Evolutionary conservation across 2,329 filamentous ascomycete species (phyloP), one percentile per base, ranked within the genome.

Genomic region (Diaporthe destruens): DNA sequence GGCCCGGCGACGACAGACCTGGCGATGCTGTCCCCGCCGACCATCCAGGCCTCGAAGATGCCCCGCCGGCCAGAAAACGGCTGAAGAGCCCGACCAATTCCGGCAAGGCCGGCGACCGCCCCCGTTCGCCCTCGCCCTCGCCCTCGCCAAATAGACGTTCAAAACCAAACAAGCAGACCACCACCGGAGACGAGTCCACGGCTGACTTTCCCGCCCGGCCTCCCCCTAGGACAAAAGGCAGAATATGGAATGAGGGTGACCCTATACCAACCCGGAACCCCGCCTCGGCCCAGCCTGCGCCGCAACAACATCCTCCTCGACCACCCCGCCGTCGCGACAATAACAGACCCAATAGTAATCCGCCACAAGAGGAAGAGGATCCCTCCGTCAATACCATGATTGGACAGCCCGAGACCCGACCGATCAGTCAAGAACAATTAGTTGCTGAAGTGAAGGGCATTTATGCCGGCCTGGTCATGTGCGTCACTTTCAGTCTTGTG

Each of bases 401-500:
- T 12, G 77, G 78, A 16, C 88, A 94, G 76, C 90, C 88, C 0
- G 87, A 91, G 66, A 93, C 91, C 0, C 83, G 91, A 0, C 88
- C 90, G 0, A 95, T 96, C 9, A 92, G 91, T 0, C 91, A 94
- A 74, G 92, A 95, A 0, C 93, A 97, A 76, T 85, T 98, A 0
- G 89, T 94, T 0, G 90, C 91, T 0, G 94, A 98, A 77, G 93
- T 97, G 0, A 94, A 94, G 72, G 91, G 91, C 0, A 96, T 96
- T 4, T 97, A 98, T 77, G 91, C 92, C 0, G 94, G 93, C 0
- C 82, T 98, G 0, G 91, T 94, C 0, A 94, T 96, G 90, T 66
- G 18, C 6, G 61, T 66, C 8, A 9, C 12, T 11, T 20, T 1
- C 7, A 9, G 32, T 20, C 9, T 20, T n/a, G 47, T 12, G 29